phyloP scores from a whole-genome alignment of 75 land plant genomes.

The Chamaecyparis obtusa region DNA sequence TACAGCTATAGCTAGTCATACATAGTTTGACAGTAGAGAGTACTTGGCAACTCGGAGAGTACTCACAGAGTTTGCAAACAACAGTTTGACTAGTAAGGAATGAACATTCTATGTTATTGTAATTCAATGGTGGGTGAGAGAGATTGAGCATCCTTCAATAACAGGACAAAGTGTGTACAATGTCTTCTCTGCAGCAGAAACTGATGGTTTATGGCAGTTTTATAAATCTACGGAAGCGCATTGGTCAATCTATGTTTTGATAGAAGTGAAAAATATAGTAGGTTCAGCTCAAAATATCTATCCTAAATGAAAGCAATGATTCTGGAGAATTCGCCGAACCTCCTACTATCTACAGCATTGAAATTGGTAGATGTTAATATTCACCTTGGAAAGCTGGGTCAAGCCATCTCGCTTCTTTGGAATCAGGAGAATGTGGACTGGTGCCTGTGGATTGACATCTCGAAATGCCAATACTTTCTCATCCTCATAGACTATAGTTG shows the following conservation, averaged over 20 bases:
- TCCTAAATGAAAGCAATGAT: not conserved
- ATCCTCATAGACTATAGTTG: conserved; percentile 86
- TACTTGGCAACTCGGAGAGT: too few species aligned
- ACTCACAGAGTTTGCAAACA: too few species aligned
- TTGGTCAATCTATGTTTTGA: not conserved
- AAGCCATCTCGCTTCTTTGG: conserved; percentile 91
- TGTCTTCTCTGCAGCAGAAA: not conserved
- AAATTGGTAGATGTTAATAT: not conserved
- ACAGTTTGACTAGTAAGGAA: not conserved
- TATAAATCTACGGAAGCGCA: not conserved
- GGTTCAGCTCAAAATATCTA: not conserved
- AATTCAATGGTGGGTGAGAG: not conserved
- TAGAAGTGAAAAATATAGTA: not conserved
- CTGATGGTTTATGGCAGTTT: not conserved
- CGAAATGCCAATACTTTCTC: conserved; percentile 88
- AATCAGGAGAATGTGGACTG: conserved; percentile 85
- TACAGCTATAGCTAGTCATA: not conserved
- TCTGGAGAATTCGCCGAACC: not conserved
- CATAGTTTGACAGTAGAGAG: not conserved
- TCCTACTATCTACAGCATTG: not conserved
- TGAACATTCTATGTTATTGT: not conserved
- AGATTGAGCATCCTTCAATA: not conserved
- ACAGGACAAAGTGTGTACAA: not conserved
- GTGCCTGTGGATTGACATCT: conserved; percentile 92
- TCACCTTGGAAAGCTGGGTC: conserved; percentile 84